Percentiles rank a stretch among this genome's conserved stretches.
phyloP scores from a whole-genome alignment of 1,284 basidiomycete species.

The Ceratobasidium sp. region DNA sequence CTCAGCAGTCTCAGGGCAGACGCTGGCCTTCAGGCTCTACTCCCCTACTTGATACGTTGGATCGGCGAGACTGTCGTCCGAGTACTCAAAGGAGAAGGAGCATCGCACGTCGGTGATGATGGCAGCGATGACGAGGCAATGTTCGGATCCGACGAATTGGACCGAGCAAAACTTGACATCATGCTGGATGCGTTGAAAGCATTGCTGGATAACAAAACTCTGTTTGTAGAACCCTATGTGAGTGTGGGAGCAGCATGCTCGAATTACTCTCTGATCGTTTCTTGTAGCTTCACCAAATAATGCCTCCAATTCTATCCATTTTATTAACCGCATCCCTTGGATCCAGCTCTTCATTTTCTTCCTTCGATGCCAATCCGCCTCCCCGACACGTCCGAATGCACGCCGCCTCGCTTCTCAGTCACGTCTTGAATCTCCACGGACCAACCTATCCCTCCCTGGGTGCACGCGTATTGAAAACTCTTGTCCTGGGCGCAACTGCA shows the following conservation, averaged over 20 bases:
- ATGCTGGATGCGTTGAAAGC: conserved; percentile 82
- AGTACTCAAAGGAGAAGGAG: conserved; percentile 55
- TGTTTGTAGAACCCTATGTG: conserved; percentile 98
- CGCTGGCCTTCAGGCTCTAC: conserved; percentile 89
- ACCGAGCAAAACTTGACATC: conserved; percentile 73
- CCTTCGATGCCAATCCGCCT: conserved; percentile 57
- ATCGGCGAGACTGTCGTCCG: conserved; percentile 85
- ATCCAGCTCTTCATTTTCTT: conserved; percentile 47
- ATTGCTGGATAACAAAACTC: conserved; percentile 77
- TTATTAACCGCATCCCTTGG: conserved; percentile 82
- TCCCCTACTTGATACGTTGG: conserved; percentile 96
- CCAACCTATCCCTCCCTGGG: conserved; percentile 84
- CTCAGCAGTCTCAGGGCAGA: conserved; percentile 87
- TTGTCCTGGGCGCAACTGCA: conserved; percentile 82
- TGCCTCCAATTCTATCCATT: conserved; percentile 89
- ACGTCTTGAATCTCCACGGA: conserved; percentile 75
- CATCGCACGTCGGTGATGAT: conserved; percentile 49
- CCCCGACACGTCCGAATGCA: conserved; percentile 69
- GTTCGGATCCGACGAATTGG: conserved; percentile 59
- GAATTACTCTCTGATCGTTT: conserved; percentile 21
- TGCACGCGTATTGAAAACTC: conserved; percentile 89
- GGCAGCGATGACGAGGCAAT: conserved; percentile 50
- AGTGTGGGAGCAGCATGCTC: conserved; percentile 51
- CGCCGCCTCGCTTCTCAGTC: conserved; percentile 81
- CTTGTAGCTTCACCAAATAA: conserved; percentile 86